Percentiles rank a stretch among this genome's conserved stretches.
phyloP scores from a whole-genome alignment of 352 stramenopile genomes.

The Phytophthora litchii region DNA sequence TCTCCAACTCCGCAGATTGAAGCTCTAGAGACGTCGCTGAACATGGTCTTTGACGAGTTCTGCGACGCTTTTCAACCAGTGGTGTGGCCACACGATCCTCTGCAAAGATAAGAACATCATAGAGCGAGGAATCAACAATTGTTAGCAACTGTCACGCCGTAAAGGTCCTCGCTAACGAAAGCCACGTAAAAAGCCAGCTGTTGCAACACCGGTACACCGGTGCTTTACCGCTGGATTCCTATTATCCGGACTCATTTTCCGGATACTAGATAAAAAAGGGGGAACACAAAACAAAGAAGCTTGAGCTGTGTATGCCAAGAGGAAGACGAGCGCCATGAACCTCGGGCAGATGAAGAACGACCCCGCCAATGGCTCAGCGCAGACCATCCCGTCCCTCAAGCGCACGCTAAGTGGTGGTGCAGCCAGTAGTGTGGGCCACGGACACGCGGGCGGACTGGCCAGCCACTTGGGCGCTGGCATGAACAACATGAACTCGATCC shows the following conservation, averaged over 20 bases:
- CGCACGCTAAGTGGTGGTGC: constrained; percentile 81
- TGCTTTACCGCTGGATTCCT: constrained; percentile 4
- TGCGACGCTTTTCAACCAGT: constrained; percentile 64
- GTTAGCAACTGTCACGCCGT: neutral
- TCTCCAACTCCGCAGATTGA: constrained; percentile 8
- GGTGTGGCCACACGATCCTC: constrained; percentile 58
- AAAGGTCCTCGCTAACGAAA: constrained; percentile 8
- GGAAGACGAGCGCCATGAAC: constrained; percentile 53
- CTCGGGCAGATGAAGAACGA: constrained; percentile 76
- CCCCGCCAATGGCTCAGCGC: constrained; percentile 49
- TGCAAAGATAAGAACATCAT: constrained; percentile 23
- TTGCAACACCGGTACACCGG: constrained; percentile 9
- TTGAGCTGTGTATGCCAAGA: constrained; percentile 10
- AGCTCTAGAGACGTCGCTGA: constrained; percentile 58
- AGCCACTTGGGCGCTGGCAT: constrained; percentile 69
- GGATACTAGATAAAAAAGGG: constrained; percentile 1
- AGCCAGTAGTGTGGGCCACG: constrained; percentile 44
- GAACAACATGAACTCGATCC: constrained; percentile 83
- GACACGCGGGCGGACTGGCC: constrained; percentile 39
- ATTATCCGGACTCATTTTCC: too few species aligned
- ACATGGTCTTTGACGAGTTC: constrained; percentile 64
- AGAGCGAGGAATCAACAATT: constrained; percentile 10
- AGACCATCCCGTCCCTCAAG: constrained; percentile 86
- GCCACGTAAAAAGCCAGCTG: constrained; percentile 18
- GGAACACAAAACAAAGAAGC: constrained; percentile 14